Conservation (phyloP, 2,329 filamentous ascomycete species). For the Phialemoniopsis sp. region DNA sequence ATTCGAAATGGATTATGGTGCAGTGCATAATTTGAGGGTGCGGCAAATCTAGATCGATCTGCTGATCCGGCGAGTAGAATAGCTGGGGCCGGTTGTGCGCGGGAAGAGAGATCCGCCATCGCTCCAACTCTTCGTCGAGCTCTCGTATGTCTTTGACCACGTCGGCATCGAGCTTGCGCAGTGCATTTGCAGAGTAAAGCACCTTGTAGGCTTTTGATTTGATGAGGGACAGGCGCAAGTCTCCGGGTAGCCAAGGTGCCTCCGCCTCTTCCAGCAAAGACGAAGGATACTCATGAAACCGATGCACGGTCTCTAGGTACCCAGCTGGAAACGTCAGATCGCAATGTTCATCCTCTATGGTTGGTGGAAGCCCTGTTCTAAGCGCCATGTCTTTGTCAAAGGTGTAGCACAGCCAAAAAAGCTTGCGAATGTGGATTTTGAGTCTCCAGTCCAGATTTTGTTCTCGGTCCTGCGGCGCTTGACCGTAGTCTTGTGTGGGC, state of each 20-base stretch:
- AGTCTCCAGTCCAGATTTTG: slow-evolving; percentile 15
- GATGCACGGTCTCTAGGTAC: slow-evolving; percentile 24
- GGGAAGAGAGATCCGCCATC: slow-evolving; percentile 47
- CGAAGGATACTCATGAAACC: slow-evolving; percentile 1
- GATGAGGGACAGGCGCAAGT: slow-evolving; percentile 43
- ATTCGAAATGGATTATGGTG: slow-evolving; percentile 47
- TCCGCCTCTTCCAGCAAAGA: slow-evolving; percentile 14
- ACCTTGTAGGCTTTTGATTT: slow-evolving; percentile 44
- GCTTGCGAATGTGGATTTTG: slow-evolving; percentile 25
- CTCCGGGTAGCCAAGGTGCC: slow-evolving; percentile 35
- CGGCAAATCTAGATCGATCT: slow-evolving; percentile 8
- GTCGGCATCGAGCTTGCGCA: slow-evolving; percentile 48
- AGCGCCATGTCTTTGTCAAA: slow-evolving; percentile 53
- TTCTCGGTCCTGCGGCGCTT: background rate
- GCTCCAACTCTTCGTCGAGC: slow-evolving; percentile 51
- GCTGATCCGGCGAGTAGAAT: slow-evolving; percentile 23
- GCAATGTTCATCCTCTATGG: slow-evolving; percentile 45
- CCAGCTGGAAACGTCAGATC: slow-evolving; percentile 43
- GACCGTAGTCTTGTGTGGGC: slow-evolving; percentile 5
- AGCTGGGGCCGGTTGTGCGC: slow-evolving; percentile 39
- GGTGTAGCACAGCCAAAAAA: slow-evolving; percentile 53
- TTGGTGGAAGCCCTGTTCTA: slow-evolving; percentile 46
- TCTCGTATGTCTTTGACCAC: slow-evolving; percentile 50
- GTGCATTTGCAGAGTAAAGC: slow-evolving; percentile 43
- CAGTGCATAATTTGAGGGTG: slow-evolving; percentile 34